These are phyloP conservation scores for Rubroshorea leprosula DNA, from an alignment of 345 rosid genomes.

Conservation along the genomic window DNA sequence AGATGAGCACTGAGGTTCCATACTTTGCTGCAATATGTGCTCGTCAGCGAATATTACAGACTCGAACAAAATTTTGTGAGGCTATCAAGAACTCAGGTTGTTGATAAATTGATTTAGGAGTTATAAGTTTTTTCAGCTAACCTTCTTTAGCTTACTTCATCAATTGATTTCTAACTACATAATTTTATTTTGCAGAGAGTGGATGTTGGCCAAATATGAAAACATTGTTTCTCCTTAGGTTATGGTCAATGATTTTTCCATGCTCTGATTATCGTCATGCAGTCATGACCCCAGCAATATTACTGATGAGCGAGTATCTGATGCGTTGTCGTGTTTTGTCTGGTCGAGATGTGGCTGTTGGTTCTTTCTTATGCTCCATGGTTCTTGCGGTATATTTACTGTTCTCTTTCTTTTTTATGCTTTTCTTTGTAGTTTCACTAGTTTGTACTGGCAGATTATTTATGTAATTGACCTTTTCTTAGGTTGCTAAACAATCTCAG, in stretches of 20 bases:
- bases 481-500: constrained; percentile 65
- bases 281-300: constrained; percentile 81
- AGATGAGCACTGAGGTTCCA: constrained; percentile 84
- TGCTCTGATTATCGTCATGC: constrained; percentile 92
- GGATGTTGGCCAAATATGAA: constrained; percentile 89
- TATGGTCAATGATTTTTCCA: constrained; percentile 93
- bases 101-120: constrained; percentile 13
- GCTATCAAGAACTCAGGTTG: constrained; percentile 69
- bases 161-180: not conserved
- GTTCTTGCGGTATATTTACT: constrained; percentile 57
- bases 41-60: constrained; percentile 62
- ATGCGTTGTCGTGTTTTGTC: constrained; percentile 77
- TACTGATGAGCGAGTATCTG: constrained; percentile 91
- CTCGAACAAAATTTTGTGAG: constrained; percentile 63
- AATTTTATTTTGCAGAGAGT: constrained; percentile 39
- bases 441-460: constrained; percentile 3
- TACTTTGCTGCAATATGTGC: constrained; percentile 98
- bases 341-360: constrained; percentile 77
- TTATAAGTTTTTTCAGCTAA: not conserved
- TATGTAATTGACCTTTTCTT: constrained; percentile 9
- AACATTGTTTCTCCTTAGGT: constrained; percentile 74
- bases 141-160: constrained; percentile 5
- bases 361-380: constrained; percentile 84
- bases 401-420: constrained; percentile 1
- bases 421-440: not conserved